These are phyloP conservation scores for Trichoderma atroviride DNA, from an alignment of 2,329 filamentous ascomycete species.

Conservation along the genomic window DNA sequence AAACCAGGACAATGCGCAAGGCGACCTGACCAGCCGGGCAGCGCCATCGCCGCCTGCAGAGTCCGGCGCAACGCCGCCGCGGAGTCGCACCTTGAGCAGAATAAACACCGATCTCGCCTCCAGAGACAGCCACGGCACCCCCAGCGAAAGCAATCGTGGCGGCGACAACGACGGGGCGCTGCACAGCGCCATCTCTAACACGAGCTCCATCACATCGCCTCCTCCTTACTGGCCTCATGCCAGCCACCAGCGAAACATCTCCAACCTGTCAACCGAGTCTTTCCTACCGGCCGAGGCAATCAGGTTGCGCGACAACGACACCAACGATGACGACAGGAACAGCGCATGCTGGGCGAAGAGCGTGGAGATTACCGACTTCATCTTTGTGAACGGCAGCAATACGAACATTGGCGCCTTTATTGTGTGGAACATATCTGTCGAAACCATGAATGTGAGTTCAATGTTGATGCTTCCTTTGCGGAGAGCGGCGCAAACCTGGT, in stretches of 20 bases:
- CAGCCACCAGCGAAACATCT: slow-evolving; percentile 41
- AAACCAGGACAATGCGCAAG: slow-evolving; percentile 33
- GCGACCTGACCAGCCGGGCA: slow-evolving; percentile 31
- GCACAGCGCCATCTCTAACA: slow-evolving; percentile 33
- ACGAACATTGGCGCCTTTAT: slow-evolving; percentile 82
- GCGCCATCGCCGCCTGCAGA: slow-evolving; percentile 21
- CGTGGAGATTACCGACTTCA: slow-evolving; percentile 61
- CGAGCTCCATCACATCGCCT: slow-evolving; percentile 42
- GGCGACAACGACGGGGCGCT: slow-evolving; percentile 24
- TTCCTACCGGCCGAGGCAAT: slow-evolving; percentile 58
- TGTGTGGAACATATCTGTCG: slow-evolving; percentile 88
- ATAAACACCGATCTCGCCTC: slow-evolving; percentile 11
- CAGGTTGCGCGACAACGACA: slow-evolving; percentile 64
- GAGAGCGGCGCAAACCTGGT: neutral
- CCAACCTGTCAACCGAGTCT: slow-evolving; percentile 53
- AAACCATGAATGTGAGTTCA: slow-evolving; percentile 74
- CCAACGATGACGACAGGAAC: slow-evolving; percentile 54
- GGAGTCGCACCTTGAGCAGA: neutral
- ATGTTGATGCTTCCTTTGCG: neutral
- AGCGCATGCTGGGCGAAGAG: slow-evolving; percentile 67
- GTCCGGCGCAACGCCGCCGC: neutral
- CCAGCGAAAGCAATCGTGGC: neutral
- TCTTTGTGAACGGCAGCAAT: slow-evolving; percentile 58
- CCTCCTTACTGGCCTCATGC: slow-evolving; percentile 51
- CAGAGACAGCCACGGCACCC: neutral